These are phyloP conservation scores for Pleurotus eryngii DNA, from an alignment of 768 basidiomycete genomes.

Conservation along the genomic window DNA sequence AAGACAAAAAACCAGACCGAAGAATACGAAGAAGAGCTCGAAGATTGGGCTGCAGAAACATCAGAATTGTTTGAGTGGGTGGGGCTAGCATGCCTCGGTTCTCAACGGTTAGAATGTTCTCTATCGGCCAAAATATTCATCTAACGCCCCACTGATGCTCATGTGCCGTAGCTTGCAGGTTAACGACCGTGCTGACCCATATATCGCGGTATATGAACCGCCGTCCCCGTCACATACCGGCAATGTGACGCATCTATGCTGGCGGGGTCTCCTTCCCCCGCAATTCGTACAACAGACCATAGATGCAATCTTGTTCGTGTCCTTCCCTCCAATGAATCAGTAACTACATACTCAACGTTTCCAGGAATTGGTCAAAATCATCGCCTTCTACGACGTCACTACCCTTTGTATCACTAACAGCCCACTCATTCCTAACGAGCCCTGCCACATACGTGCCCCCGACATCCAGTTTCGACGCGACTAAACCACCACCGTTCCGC, in stretches of 20 bases:
- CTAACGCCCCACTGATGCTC: background rate
- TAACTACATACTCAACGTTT: background rate
- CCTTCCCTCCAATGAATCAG: background rate
- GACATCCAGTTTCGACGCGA: background rate
- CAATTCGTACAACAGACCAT: conserved; percentile 52
- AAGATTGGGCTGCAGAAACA: conserved; percentile 49
- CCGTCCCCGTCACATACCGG: conserved; percentile 45
- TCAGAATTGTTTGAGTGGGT: conserved; percentile 65
- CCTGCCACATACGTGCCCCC: conserved; percentile 53
- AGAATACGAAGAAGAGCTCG: conserved; percentile 28
- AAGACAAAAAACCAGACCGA: conserved; percentile 13
- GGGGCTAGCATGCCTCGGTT: conserved; percentile 63
- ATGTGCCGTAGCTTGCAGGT: conserved; percentile 43
- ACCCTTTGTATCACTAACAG: conserved; percentile 41
- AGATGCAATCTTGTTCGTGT: conserved; percentile 39
- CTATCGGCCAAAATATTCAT: background rate
- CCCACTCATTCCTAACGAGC: conserved; percentile 38
- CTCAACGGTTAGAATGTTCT: conserved; percentile 49
- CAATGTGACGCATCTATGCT: conserved; percentile 50
- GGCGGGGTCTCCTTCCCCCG: conserved; percentile 56
- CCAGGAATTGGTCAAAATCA: background rate
- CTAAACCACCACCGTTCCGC: background rate
- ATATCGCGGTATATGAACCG: conserved; percentile 60
- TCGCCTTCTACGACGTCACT: background rate
- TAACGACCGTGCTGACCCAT: conserved; percentile 67